Evolutionary conservation across 495 filamentous ascomycete species (phyloP).

Genomic region (Neohortaea acidophila): DNA sequence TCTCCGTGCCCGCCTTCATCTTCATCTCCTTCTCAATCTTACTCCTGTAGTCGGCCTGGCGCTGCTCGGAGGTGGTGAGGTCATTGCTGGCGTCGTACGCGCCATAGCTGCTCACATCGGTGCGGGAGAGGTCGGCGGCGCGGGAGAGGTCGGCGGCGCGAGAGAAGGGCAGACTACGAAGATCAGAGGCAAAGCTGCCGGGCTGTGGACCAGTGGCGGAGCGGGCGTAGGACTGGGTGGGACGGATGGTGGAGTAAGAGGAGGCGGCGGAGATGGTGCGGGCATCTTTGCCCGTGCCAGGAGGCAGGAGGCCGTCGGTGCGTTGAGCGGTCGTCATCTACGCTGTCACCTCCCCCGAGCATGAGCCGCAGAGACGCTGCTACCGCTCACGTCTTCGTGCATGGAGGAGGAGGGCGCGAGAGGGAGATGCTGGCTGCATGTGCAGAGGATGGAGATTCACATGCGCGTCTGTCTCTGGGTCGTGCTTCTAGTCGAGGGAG

Average conservation of each 20-base stretch:
- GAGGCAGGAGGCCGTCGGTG: constrained; percentile 20
- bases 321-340: constrained; percentile 24
- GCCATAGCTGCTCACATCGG: constrained; percentile 42
- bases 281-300: constrained; percentile 24
- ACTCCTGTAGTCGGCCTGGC: constrained; percentile 57
- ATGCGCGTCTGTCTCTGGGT: no score
- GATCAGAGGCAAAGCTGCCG: constrained; percentile 83
- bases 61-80: constrained; percentile 50
- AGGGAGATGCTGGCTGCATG: no score
- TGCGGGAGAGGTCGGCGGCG: constrained; percentile 44
- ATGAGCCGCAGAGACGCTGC: constrained; percentile 4
- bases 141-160: constrained; percentile 41
- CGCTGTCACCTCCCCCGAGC: constrained; percentile 1
- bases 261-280: constrained; percentile 23
- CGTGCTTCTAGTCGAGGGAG: no score
- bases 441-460: no score
- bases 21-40: constrained; percentile 86
- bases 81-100: constrained; percentile 50
- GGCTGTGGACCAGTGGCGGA: constrained; percentile 41
- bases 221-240: constrained; percentile 17
- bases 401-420: constrained; percentile 1
- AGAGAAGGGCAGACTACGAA: constrained; percentile 60
- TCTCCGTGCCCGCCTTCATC: constrained; percentile 94
- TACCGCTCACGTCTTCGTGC: constrained; percentile 13
- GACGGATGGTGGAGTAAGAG: constrained; percentile 18